phyloP scores from a whole-genome alignment of 805 yeast species.

The Schizosaccharomyces cryophilus region DNA sequence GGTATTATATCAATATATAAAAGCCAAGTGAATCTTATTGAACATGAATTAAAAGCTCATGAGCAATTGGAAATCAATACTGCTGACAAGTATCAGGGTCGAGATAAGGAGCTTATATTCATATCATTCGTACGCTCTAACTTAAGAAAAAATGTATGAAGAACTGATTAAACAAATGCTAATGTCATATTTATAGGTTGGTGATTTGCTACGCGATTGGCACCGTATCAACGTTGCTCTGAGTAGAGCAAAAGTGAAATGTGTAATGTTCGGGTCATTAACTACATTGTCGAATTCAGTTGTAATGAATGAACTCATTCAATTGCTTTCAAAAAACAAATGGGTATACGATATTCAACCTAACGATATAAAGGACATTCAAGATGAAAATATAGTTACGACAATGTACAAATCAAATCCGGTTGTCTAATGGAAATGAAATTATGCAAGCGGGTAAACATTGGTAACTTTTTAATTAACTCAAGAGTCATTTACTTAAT shows the following conservation, averaged over 20 bases:
- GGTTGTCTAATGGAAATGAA: too few relatives aligned
- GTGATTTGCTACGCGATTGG: conserved; percentile 68
- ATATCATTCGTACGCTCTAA: conserved; percentile 78
- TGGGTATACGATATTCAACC: not conserved
- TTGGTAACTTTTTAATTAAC: too few relatives aligned
- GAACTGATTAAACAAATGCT: not conserved
- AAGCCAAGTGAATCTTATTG: conserved; percentile 41
- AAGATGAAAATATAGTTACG: not conserved
- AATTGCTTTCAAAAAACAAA: not conserved
- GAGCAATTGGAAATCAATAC: conserved; percentile 53
- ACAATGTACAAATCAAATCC: not conserved
- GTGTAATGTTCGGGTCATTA: conserved; percentile 61
- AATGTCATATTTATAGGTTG: conserved; percentile 17
- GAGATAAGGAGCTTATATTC: conserved; percentile 78
- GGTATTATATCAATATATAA: conserved; percentile 82
- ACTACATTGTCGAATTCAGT: conserved; percentile 21
- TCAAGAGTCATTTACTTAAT: not conserved
- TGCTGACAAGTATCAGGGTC: conserved; percentile 88
- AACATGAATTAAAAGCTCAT: conserved; percentile 13
- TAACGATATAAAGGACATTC: not conserved
- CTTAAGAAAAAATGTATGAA: conserved; percentile 20
- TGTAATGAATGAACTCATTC: not conserved
- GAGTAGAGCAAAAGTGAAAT: conserved; percentile 67
- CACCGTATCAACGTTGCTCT: conserved; percentile 83
- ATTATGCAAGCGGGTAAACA: too few relatives aligned